Percentiles rank a stretch among this genome's conserved stretches.
phyloP scores from a whole-genome alignment of 2,329 filamentous ascomycete genomes.

The Ophiostoma novo-ulmi region DNA sequence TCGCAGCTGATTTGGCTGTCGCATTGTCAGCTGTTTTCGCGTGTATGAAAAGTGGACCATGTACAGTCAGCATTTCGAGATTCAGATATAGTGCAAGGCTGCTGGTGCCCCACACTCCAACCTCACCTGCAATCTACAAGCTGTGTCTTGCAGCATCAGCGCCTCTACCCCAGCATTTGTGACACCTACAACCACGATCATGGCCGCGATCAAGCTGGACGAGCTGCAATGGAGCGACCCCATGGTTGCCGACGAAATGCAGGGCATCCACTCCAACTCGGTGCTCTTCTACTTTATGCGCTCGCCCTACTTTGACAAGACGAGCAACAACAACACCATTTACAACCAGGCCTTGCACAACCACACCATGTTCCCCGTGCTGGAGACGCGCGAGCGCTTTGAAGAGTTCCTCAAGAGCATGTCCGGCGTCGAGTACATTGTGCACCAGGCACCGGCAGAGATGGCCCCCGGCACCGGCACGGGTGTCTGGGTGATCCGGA shows the following conservation, averaged over 20 bases:
- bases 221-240: constrained; percentile 63
- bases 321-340: constrained; percentile 62
- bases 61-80: constrained; percentile 13
- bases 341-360: constrained; percentile 59
- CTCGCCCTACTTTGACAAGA: constrained; percentile 63
- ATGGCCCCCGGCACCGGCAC: constrained; percentile 56
- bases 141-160: not conserved
- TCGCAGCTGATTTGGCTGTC: not conserved
- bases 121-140: not conserved
- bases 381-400: constrained; percentile 58
- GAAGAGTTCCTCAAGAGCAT: constrained; percentile 59
- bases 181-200: not conserved
- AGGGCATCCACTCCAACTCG: constrained; percentile 58
- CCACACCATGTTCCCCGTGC: constrained; percentile 50
- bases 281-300: constrained; percentile 64
- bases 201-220: constrained; percentile 44
- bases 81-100: not conserved
- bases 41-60: not conserved
- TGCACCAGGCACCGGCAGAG: constrained; percentile 60
- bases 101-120: not conserved
- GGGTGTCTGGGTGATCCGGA: constrained; percentile 65
- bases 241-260: constrained; percentile 43
- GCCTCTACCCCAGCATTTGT: not conserved
- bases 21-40: constrained; percentile 2
- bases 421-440: constrained; percentile 62